Base-by-base conservation (phyloP, 345 rosid genomes). In the Adansonia digitata region DNA sequence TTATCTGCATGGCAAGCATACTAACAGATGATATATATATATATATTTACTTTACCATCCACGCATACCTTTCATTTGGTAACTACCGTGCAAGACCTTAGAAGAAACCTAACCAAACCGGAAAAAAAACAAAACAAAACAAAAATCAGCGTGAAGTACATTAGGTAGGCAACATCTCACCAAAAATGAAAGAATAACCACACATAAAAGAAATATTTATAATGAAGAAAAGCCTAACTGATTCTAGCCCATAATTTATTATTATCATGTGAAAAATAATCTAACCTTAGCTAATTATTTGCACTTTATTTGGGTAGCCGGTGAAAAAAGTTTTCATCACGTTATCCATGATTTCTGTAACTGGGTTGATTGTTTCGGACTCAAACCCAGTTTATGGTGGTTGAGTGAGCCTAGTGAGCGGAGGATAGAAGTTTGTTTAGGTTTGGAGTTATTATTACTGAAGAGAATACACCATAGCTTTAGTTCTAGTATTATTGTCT, bases 141-240 rank as follows among this genome's bases (percentile, higher is more conserved):
- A 74, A 72, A 74, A 61, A 35, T 69, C 40, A 63, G n/a, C 73
- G 18, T 48, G 59, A 66, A 43, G 69, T 70, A 77, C 74, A 75
- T 66, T 78, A 74, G 77, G 79, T 64, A 40, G 24, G 81, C 77
- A 37, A 45, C 48, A 63, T 77, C 74, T 67, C 72, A 79, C 72
- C 82, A 75, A 11, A 68, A 49, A 13, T 1, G 40, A 74, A n/a
- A 27, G 9, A 53, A 68, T 73, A 52, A 73, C 72, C 69, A 46
- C 35, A 71, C 71, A n/a, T n/a, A n/a, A n/a, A n/a, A n/a, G 43
- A 8, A 12, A n/a, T 14, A 37, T 2, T 59, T 5, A 52, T 6
- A 6, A 10, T 52, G 13, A 61, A 39, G 35, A 39, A 34, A 46
- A 6, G 27, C 12, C 65, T 69, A 69, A 40, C 26, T 34, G 52